A percentile compares a stretch with the other conserved stretches of the same genome.
Conservation (phyloP, 2,329 filamentous ascomycete genomes). For the Chrysoporthe austroafricana region DNA sequence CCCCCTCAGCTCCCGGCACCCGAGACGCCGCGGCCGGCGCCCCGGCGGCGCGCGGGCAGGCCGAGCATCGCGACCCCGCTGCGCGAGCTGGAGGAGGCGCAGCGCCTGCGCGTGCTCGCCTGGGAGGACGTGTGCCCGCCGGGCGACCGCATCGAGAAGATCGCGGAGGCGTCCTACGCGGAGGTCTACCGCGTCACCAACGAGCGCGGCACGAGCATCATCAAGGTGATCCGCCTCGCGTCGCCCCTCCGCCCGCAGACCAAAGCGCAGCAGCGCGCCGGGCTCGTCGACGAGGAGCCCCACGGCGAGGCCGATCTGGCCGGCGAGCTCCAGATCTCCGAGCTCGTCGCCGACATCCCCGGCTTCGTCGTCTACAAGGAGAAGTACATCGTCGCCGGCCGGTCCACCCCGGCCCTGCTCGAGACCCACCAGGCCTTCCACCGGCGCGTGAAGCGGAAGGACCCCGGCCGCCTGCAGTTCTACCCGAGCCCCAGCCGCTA, state of each 20-base stretch:
- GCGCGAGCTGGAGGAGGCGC: conserved; percentile 27
- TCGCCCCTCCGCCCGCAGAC: conserved; percentile 63
- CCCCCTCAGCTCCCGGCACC: conserved; percentile 5
- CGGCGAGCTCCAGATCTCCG: conserved; percentile 65
- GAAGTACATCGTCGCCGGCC: conserved; percentile 62
- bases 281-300: conserved; percentile 62
- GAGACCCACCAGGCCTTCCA: conserved; percentile 65
- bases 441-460: conserved; percentile 55
- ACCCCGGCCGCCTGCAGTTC: conserved; percentile 61
- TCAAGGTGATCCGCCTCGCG: conserved; percentile 65
- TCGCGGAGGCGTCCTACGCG: conserved; percentile 68
- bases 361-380: conserved; percentile 71
- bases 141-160: conserved; percentile 61
- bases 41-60: neutral
- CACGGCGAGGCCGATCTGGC: conserved; percentile 58
- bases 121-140: conserved; percentile 63
- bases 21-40: conserved; percentile 14
- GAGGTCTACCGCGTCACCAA: conserved; percentile 68
- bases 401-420: conserved; percentile 55
- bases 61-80: conserved; percentile 11
- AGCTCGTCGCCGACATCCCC: conserved; percentile 65
- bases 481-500: conserved; percentile 66
- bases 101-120: conserved; percentile 48
- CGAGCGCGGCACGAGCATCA: conserved; percentile 63
- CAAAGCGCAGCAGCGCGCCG: conserved; percentile 56